Percentiles rank a stretch among this genome's conserved stretches.
phyloP scores from a whole-genome alignment of 768 basidiomycete genomes.

The Suillus paluster region DNA sequence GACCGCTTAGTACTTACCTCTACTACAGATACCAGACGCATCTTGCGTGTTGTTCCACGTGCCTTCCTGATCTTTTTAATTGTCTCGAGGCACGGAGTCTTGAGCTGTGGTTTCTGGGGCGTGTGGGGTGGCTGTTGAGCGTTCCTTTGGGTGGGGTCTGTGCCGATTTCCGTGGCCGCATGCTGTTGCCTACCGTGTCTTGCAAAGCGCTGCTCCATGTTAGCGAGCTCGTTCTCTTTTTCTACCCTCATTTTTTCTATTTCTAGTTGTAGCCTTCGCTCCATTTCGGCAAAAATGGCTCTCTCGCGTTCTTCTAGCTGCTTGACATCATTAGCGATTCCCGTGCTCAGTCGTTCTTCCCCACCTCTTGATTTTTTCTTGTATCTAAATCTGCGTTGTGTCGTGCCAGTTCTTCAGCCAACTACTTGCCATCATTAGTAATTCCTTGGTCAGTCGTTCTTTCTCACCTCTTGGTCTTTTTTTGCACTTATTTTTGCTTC shows the following conservation, averaged over 20 bases:
- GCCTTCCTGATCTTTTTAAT: not conserved
- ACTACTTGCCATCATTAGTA: not conserved
- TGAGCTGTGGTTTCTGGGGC: not conserved
- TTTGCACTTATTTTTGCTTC: no score
- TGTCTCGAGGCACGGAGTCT: not conserved
- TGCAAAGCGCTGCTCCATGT: slow-evolving; percentile 12
- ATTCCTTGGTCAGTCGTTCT: not conserved
- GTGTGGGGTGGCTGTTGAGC: not conserved
- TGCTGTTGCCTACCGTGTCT: not conserved
- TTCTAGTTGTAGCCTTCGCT: slow-evolving; percentile 1
- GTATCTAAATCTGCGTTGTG: no score
- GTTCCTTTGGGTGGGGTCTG: not conserved
- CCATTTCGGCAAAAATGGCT: slow-evolving; percentile 1
- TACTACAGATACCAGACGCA: not conserved
- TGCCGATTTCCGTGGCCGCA: not conserved
- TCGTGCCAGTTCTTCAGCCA: not conserved
- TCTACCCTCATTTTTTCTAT: slow-evolving; percentile 6
- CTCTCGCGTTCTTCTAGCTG: no score
- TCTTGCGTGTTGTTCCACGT: not conserved
- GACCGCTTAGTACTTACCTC: not conserved
- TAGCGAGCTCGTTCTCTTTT: slow-evolving; percentile 14
- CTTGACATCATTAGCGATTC: no score
- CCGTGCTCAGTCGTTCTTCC: no score
- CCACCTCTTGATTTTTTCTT: no score
- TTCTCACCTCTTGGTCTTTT: no score